Evolutionary conservation across 306 rosid genomes (phyloP).

Genomic region (Bauhinia variegata): DNA sequence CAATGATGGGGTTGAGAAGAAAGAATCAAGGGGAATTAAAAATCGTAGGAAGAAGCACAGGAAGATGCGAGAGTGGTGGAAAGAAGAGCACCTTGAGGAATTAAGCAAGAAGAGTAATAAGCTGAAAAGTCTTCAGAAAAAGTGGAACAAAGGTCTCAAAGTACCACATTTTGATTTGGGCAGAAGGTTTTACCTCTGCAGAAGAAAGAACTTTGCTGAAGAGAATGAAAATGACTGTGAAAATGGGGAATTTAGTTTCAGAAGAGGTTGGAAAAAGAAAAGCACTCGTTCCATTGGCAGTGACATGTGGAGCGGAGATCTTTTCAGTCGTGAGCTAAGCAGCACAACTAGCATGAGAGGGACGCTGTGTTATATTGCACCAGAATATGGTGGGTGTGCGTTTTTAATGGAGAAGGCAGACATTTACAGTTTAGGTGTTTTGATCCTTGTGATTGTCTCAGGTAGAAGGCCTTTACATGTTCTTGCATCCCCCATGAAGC

Average conservation of each 20-base stretch:
- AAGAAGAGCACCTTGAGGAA: slow-evolving; percentile 88
- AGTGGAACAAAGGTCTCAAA: slow-evolving; percentile 74
- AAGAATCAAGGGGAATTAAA: slow-evolving; percentile 57
- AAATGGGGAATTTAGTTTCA: slow-evolving; percentile 86
- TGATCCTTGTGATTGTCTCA: slow-evolving; percentile 85
- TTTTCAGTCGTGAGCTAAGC: slow-evolving; percentile 92
- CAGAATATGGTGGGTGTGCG: slow-evolving; percentile 87
- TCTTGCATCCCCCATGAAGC: slow-evolving; percentile 93
- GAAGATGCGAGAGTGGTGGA: slow-evolving; percentile 99
- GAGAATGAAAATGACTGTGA: slow-evolving; percentile 53
- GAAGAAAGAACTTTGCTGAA: slow-evolving; percentile 49
- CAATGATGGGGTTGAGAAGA: slow-evolving; percentile 45
- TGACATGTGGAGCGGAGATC: slow-evolving; percentile 89
- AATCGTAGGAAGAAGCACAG: slow-evolving; percentile 62
- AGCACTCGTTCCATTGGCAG: slow-evolving; percentile 62
- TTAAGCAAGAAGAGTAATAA: slow-evolving; percentile 71
- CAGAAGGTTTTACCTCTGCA: slow-evolving; percentile 56
- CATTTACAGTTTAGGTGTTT: slow-evolving; percentile 88
- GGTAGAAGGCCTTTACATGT: slow-evolving; percentile 93
- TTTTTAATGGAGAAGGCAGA: slow-evolving; percentile 90
- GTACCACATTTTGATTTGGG: slow-evolving; percentile 78
- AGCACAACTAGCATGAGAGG: slow-evolving; percentile 99
- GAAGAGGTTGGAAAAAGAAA: slow-evolving; percentile 85
- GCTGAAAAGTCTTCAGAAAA: slow-evolving; percentile 53
- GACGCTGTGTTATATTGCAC: slow-evolving; percentile 86